These are phyloP conservation scores for Chaetoscypha palmicola DNA, from an alignment of 2,329 filamentous ascomycete species.

Conservation along the genomic window DNA sequence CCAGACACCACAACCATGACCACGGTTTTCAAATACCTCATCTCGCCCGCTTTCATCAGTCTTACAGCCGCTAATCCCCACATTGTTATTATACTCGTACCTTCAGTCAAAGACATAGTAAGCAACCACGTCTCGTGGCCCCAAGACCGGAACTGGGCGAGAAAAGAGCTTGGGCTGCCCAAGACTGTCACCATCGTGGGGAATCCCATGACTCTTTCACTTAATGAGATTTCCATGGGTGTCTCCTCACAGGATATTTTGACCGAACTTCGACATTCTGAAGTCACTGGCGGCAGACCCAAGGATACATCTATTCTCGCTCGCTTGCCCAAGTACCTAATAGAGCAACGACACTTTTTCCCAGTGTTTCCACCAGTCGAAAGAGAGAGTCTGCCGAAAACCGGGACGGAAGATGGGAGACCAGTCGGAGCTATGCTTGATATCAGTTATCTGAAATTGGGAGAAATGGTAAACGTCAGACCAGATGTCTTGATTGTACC, in stretches of 20 bases:
- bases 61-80: constrained; percentile 65
- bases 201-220: constrained; percentile 80
- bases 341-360: constrained; percentile 88
- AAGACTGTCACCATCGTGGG: constrained; percentile 72
- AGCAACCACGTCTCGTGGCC: constrained; percentile 85
- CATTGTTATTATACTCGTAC: constrained; percentile 75
- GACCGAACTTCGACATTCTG: constrained; percentile 72
- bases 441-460: constrained; percentile 75
- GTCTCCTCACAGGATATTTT: constrained; percentile 79
- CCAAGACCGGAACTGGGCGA: constrained; percentile 61
- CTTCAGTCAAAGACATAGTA: constrained; percentile 75
- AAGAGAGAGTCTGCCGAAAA: constrained; percentile 58
- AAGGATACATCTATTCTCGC: constrained; percentile 40
- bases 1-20: constrained; percentile 73
- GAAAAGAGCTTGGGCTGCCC: constrained; percentile 69
- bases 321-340: constrained; percentile 66
- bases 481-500: constrained; percentile 82
- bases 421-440: constrained; percentile 75
- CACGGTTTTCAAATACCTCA: constrained; percentile 75
- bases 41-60: constrained; percentile 65
- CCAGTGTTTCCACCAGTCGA: constrained; percentile 79
- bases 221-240: constrained; percentile 82
- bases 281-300: constrained; percentile 52
- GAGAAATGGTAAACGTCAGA: constrained; percentile 79
- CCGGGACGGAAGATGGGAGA: constrained; percentile 50